Evolutionary conservation across 1,284 basidiomycete genomes (phyloP).

Genomic region (Tilletia walkeri): DNA sequence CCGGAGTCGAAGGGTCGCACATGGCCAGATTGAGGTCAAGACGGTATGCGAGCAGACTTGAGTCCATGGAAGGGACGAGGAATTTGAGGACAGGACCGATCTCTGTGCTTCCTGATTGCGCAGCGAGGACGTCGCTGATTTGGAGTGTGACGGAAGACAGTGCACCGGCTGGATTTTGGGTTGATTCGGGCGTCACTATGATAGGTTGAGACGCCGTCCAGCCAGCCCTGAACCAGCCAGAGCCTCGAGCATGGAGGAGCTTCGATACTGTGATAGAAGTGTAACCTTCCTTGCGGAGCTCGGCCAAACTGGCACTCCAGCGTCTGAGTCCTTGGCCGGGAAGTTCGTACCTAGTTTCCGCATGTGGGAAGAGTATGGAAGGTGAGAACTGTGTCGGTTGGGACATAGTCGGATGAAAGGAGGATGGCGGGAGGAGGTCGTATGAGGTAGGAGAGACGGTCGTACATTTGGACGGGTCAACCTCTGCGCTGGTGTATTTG

Average conservation of each 20-base stretch:
- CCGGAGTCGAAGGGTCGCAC: constrained; percentile 29
- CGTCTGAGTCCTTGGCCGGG: constrained; percentile 20
- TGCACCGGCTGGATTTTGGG: neutral
- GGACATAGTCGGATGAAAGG: neutral
- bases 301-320: constrained; percentile 1
- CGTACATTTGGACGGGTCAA: constrained; percentile 19
- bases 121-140: neutral
- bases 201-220: neutral
- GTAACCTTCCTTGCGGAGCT: neutral
- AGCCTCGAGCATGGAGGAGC: neutral
- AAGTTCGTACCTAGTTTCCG: constrained; percentile 24
- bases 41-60: constrained; percentile 36
- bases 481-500: constrained; percentile 6
- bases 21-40: constrained; percentile 26
- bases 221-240: neutral
- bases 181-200: neutral
- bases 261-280: neutral
- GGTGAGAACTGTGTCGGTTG: constrained; percentile 4
- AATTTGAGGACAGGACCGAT: constrained; percentile 12
- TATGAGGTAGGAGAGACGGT: constrained; percentile 19
- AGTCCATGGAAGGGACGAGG: constrained; percentile 29
- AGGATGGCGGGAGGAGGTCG: constrained; percentile 27
- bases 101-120: neutral
- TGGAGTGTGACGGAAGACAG: neutral
- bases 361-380: constrained; percentile 21